Evolutionary conservation across 257 asterid species (phyloP), one percentile per base, ranked within the genome.

Genomic region (Leptodermis oblonga): DNA sequence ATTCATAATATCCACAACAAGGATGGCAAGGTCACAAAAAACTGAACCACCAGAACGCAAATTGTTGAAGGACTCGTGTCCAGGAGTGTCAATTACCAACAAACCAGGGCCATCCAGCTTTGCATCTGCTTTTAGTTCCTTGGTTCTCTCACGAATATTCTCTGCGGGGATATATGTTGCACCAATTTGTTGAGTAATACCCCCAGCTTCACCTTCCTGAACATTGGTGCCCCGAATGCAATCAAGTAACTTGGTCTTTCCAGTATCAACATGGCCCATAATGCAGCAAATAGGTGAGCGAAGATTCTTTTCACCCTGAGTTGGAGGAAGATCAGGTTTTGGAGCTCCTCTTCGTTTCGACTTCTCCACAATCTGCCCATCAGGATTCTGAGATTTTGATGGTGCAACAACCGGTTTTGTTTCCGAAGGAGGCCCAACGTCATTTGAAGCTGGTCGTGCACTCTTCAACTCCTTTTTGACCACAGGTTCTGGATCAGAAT

Each of bases 131-230:
- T 94, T 94, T 61, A 94, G 90, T 74, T 91, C 98, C 81, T 65
- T 91, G 23, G 98, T 94, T 81, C 96, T 89, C 76, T 94, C 97
- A 15, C 96, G 92, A 68, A 94, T 89, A 79, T 94, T 94, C 78
- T 79, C 96, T 30, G 96, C 95, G 20, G 98, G 99, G 76, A 94
- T 87, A 79, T 94, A 94, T 36, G 99, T 94, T 4, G 98, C 98
- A 62, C 99, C 98, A 77, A 91, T 94, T 78, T 94, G 99, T 76
- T 94, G 98, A 23, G 98, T 94, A 75, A 89, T 91, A 62, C 99
- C 98, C 72, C 98, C 99, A 71, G 98, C 98, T 82, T 94, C 99
- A 36, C 99, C 99, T 85, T 89, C 99, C 85, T 94, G 97, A 80
- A 94, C 98, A 81, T 88, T 89, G 70, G 99, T 91, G 36, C 99